phyloP scores from a whole-genome alignment of 805 yeast species.

The Yamadazyma phyllophila region DNA sequence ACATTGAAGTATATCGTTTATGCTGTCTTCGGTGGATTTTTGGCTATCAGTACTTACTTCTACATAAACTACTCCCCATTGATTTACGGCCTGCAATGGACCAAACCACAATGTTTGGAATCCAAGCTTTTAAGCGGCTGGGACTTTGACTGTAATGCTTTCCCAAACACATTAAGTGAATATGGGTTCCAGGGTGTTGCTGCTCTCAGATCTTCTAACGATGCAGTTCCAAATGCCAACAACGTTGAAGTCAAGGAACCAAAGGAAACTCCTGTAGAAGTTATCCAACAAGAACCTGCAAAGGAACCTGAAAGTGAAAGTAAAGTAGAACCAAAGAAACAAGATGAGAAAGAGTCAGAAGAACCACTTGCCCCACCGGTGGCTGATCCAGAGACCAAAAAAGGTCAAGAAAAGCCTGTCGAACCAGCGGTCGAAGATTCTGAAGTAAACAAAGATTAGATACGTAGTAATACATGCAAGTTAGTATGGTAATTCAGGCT shows the following conservation, averaged over 20 bases:
- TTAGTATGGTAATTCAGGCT: no score
- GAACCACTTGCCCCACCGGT: conserved; percentile 10
- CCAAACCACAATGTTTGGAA: conserved; percentile 58
- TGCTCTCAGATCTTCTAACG: conserved; percentile 6
- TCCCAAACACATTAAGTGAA: conserved; percentile 31
- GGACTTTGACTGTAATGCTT: conserved; percentile 84
- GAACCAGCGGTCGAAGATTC: no score
- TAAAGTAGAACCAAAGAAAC: conserved; percentile 3
- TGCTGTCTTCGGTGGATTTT: conserved; percentile 45
- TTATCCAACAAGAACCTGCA: background rate
- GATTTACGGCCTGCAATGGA: conserved; percentile 80
- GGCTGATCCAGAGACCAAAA: conserved; percentile 13
- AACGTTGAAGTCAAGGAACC: conserved; percentile 20
- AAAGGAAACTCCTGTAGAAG: conserved; percentile 22
- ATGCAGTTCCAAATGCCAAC: conserved; percentile 18
- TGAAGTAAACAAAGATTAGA: no score
- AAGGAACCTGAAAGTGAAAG: conserved; percentile 4
- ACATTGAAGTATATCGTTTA: conserved; percentile 46
- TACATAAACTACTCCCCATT: conserved; percentile 68
- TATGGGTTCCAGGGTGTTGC: conserved; percentile 17
- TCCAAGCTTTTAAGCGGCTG: conserved; percentile 63
- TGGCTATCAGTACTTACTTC: conserved; percentile 49
- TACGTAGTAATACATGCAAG: no score
- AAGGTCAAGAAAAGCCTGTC: conserved; percentile 14
- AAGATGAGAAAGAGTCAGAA: conserved; percentile 7